A percentile compares a stretch with the other conserved stretches of the same genome.
Evolutionary conservation across 2,329 filamentous ascomycete species (phyloP).

Genomic region (Xylogone sp.): DNA sequence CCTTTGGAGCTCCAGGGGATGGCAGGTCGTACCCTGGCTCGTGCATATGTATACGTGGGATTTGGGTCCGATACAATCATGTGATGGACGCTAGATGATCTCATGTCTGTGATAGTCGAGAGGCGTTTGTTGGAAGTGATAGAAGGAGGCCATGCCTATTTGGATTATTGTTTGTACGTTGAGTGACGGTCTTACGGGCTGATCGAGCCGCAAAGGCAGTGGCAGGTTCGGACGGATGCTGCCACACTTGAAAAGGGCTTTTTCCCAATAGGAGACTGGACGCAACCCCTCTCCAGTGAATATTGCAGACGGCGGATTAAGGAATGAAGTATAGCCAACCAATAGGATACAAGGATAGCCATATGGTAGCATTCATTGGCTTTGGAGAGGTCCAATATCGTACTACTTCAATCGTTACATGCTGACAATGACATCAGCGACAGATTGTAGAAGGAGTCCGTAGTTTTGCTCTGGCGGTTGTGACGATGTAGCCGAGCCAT

Average conservation of each 20-base stretch:
- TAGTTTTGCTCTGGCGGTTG: background rate
- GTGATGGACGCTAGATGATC: conserved; percentile 2
- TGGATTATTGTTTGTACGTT: background rate
- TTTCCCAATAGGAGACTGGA: background rate
- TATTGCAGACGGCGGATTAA: no score
- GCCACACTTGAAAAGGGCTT: background rate
- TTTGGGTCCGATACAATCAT: conserved; percentile 1
- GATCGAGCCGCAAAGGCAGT: background rate
- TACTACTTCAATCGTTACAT: no score
- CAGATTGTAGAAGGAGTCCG: background rate
- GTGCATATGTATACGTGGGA: conserved; percentile 1
- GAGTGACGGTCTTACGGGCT: background rate
- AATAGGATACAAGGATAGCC: no score
- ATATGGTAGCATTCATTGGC: no score
- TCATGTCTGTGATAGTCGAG: background rate
- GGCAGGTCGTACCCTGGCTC: background rate
- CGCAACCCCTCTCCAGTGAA: background rate
- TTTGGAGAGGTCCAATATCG: no score
- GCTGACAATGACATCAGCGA: no score
- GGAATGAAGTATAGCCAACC: conserved; percentile 2
- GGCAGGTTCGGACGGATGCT: background rate
- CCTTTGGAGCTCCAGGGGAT: background rate
- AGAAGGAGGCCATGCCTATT: background rate
- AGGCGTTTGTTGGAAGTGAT: background rate
- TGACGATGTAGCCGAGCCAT: background rate